phyloP scores from a whole-genome alignment of 2,329 filamentous ascomycete species.

The Pseudodiploospora longispora region DNA sequence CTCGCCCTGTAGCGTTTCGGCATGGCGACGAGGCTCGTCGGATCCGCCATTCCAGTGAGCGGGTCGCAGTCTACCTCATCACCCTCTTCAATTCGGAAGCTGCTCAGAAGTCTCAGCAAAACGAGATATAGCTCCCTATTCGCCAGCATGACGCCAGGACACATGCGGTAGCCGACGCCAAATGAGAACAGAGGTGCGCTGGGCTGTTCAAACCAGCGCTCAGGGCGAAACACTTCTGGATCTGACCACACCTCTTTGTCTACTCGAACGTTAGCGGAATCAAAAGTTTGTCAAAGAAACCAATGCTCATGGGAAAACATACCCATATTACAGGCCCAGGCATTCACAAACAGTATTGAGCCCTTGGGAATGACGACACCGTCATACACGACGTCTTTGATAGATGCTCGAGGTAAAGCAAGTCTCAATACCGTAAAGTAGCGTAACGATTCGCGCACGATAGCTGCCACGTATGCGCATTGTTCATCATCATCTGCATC shows the following conservation, averaged over 20 bases:
- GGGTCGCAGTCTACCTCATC: constrained; percentile 51
- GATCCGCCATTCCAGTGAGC: constrained; percentile 50
- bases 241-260: constrained; percentile 28
- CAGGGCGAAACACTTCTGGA: constrained; percentile 13
- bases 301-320: constrained; percentile 34
- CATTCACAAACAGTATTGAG: constrained; percentile 57
- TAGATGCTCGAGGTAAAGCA: constrained; percentile 52
- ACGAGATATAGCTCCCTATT: constrained; percentile 53
- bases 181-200: constrained; percentile 59
- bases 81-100: constrained; percentile 49
- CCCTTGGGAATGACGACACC: constrained; percentile 52
- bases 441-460: constrained; percentile 54
- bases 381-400: constrained; percentile 51
- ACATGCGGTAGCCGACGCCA: constrained; percentile 60
- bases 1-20: constrained; percentile 48
- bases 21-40: constrained; percentile 54
- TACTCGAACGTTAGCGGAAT: constrained; percentile 21
- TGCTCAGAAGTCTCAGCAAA: constrained; percentile 53
- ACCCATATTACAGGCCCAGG: constrained; percentile 64
- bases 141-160: constrained; percentile 37
- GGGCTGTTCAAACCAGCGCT: constrained; percentile 31
- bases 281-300: too few relatives aligned
- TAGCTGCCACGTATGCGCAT: constrained; percentile 53
- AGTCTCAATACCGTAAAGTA: constrained; percentile 57
- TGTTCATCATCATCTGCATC: constrained; percentile 55